A percentile compares a stretch with the other conserved stretches of the same genome.
These are phyloP conservation scores for Puccinia brachypodii DNA, from an alignment of 1,284 basidiomycete genomes.

Conservation along the genomic window DNA sequence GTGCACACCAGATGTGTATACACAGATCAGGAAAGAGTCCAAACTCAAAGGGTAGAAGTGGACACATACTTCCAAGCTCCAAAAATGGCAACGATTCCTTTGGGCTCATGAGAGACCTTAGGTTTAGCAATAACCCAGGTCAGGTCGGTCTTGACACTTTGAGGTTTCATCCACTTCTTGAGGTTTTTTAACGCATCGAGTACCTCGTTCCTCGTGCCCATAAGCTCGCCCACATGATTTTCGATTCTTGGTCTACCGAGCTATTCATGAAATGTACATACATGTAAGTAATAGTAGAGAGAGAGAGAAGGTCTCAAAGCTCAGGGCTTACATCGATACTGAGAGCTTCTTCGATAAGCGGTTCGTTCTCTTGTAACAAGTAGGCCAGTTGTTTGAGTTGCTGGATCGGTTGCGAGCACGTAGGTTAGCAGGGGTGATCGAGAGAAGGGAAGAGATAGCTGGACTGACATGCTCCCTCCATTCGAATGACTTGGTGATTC, in stretches of 20 bases:
- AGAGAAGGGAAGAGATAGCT: not conserved
- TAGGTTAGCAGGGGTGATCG: not conserved
- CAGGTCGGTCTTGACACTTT: constrained; percentile 53
- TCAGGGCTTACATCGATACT: constrained; percentile 52
- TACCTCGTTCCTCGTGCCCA: constrained; percentile 56
- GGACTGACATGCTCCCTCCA: constrained; percentile 46
- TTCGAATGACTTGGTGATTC: constrained; percentile 33
- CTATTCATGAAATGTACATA: constrained; percentile 6
- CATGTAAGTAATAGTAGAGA: too few species aligned
- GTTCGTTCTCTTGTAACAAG: constrained; percentile 56
- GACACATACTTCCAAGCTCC: constrained; percentile 57
- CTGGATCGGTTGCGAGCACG: constrained; percentile 24
- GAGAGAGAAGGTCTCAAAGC: not conserved
- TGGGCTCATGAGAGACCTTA: constrained; percentile 57
- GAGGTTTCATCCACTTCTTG: constrained; percentile 57
- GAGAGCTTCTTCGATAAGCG: constrained; percentile 55
- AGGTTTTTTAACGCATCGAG: constrained; percentile 55
- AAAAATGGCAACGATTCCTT: constrained; percentile 58
- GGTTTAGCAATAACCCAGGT: constrained; percentile 56
- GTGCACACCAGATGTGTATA: constrained; percentile 46
- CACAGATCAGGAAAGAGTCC: not conserved
- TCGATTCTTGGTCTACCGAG: constrained; percentile 58
- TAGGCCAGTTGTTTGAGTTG: constrained; percentile 57
- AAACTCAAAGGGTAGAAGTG: not conserved
- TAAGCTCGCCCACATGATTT: constrained; percentile 56